Conservation (phyloP, 441 rosid species). For the Croton laevigatus region DNA sequence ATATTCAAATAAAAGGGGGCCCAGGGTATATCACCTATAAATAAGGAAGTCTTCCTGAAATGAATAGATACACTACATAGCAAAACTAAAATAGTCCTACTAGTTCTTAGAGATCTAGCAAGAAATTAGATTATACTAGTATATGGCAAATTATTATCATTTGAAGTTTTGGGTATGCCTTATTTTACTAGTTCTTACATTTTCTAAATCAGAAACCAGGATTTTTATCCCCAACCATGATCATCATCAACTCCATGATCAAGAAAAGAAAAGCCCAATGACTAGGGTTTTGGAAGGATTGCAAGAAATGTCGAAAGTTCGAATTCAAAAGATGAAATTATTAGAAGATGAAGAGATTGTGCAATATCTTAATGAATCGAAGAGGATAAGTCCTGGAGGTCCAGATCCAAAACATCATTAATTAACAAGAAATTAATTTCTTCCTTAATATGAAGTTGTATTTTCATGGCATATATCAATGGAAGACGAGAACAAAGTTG, state of each 20-base stretch:
- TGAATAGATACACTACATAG: neutral
- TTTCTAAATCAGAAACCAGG: slow-evolving; percentile 31
- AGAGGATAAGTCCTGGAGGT: slow-evolving; percentile 57
- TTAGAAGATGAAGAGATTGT: neutral
- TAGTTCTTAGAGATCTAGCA: no score
- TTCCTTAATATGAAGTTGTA: no score
- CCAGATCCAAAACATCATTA: slow-evolving; percentile 58
- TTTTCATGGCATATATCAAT: no score
- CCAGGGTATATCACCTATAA: neutral
- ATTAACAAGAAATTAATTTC: no score
- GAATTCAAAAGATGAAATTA: slow-evolving; percentile 23
- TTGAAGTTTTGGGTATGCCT: slow-evolving; percentile 39
- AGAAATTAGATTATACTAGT: neutral
- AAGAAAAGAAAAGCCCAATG: slow-evolving; percentile 21
- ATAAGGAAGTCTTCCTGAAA: neutral
- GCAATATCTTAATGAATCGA: slow-evolving; percentile 26
- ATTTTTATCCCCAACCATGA: slow-evolving; percentile 20
- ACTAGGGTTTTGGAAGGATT: slow-evolving; percentile 31
- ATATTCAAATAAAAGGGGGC: no score
- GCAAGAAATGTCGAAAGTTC: slow-evolving; percentile 28
- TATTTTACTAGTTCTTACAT: slow-evolving; percentile 31
- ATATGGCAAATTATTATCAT: slow-evolving; percentile 28
- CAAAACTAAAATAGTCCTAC: no score
- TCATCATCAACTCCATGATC: neutral
- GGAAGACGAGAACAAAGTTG: no score